phyloP scores from a whole-genome alignment of 306 rosid species.

The Gleditsia sinensis region DNA sequence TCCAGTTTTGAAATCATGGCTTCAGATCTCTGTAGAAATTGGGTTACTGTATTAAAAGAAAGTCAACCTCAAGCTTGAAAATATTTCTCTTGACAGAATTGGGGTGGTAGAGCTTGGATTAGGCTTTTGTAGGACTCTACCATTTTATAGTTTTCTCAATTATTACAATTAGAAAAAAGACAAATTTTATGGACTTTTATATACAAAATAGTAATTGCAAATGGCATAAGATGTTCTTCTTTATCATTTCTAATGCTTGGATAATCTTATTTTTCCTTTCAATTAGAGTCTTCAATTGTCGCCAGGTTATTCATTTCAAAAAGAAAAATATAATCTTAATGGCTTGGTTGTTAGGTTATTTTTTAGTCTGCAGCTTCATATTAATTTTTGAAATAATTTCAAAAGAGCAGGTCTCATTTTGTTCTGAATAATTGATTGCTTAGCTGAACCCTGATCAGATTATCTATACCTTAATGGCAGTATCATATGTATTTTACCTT shows the following conservation, averaged over 20 bases:
- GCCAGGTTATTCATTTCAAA: background rate
- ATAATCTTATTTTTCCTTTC: background rate
- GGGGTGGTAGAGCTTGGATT: background rate
- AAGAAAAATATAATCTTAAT: background rate
- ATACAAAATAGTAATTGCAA: background rate
- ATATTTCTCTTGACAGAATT: constrained; percentile 13
- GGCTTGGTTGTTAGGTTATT: background rate
- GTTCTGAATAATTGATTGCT: background rate
- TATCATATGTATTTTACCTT: background rate
- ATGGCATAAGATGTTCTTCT: background rate
- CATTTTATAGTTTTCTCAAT: background rate
- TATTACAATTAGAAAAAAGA: background rate
- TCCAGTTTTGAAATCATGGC: constrained; percentile 5
- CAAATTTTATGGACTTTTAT: background rate
- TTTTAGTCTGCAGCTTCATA: background rate
- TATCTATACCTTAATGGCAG: background rate
- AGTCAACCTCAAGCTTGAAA: constrained; percentile 8
- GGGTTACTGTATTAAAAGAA: constrained; percentile 4
- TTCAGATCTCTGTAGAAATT: constrained; percentile 22
- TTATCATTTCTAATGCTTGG: background rate
- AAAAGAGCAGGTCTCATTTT: too few relatives aligned
- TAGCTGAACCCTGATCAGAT: background rate
- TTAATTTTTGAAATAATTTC: too few relatives aligned
- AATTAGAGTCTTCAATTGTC: background rate
- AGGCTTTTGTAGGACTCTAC: background rate